Evolutionary conservation across 2,329 filamentous ascomycete genomes (phyloP).

Genomic region (Nannizzia gypsea): DNA sequence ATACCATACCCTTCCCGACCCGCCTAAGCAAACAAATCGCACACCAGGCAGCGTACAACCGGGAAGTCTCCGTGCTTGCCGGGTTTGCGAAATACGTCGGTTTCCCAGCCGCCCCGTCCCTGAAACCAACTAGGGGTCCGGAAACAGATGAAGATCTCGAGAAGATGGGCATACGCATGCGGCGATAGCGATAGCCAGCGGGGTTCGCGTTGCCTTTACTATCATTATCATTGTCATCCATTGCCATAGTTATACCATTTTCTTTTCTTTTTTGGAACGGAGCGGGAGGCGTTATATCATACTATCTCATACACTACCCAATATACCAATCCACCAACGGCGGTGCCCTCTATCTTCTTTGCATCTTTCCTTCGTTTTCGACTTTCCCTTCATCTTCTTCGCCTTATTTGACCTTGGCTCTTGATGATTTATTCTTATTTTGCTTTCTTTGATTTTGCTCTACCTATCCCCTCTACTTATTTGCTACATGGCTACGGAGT

Average conservation of each 20-base stretch:
- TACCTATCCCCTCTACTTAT: neutral
- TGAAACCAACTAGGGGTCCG: constrained; percentile 56
- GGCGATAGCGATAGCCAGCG: neutral
- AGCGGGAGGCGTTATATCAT: neutral
- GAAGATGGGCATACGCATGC: constrained; percentile 60
- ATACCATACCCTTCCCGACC: constrained; percentile 67
- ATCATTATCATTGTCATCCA: too few relatives aligned
- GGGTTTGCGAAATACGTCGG: constrained; percentile 91
- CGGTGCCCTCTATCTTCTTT: neutral
- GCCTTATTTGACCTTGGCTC: neutral
- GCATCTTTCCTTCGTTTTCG: neutral
- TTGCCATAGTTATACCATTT: too few relatives aligned
- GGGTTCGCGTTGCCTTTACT: too few relatives aligned
- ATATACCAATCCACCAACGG: neutral
- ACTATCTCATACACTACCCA: neutral
- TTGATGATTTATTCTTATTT: neutral
- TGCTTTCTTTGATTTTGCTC: neutral
- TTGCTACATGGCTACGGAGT: neutral
- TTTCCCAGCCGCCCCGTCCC: constrained; percentile 85
- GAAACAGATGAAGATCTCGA: constrained; percentile 81
- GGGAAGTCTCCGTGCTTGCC: constrained; percentile 80
- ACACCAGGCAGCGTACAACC: constrained; percentile 85
- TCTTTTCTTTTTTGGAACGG: neutral
- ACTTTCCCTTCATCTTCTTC: neutral
- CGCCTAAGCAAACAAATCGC: constrained; percentile 64